Evolutionary conservation across 2,329 filamentous ascomycete genomes (phyloP), one percentile per base, ranked within the genome.

Genomic region (Aspergillus chevalieri): DNA sequence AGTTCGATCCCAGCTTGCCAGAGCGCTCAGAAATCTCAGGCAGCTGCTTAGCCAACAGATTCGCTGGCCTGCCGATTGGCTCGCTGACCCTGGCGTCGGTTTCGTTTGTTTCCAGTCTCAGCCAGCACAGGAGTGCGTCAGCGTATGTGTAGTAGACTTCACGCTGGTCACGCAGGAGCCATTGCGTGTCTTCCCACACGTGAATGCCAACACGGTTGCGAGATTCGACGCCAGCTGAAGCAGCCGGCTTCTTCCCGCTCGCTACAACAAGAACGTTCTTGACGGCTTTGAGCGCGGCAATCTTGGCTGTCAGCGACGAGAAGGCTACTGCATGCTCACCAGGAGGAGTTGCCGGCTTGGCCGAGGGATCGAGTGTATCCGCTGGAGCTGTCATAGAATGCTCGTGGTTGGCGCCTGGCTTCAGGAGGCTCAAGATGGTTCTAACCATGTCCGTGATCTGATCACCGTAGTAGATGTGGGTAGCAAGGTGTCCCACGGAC

Each of bases 141-240:
- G 85, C 82, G 59, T 97, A 98, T 0, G 90, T 88, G 64, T 85
- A 85, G 47, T 91, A 83, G 30, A 97, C 90, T 28, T 82, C 78
- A 28, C 82, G 82, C 60, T 91, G 85, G 61, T 96, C 92, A 34
- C 87, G 84, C 17, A 97, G 74, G 42, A 97, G 80, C 88, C 89
- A 95, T 53, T 96, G 89, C 0, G 91, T 95, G n/a, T 89, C 89
- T 68, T 97, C 91, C 93, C 93, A 98, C 0, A 91, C 86, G 48
- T 87, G 81, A 7, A 95, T 78, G 0, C 87, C 84, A 1, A 94
- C 87, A 38, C 78, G 82, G 65, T 86, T 88, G 54, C 90, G 81
- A 5, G 83, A 82, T 46, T 93, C 79, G 26, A 81, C 81, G 46
- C 76, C 78, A 64, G 78, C 83, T 56, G 78, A 79, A 57, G 74